These are phyloP conservation scores for Vararia minispora DNA, from an alignment of 768 basidiomycete genomes.

Conservation along the genomic window DNA sequence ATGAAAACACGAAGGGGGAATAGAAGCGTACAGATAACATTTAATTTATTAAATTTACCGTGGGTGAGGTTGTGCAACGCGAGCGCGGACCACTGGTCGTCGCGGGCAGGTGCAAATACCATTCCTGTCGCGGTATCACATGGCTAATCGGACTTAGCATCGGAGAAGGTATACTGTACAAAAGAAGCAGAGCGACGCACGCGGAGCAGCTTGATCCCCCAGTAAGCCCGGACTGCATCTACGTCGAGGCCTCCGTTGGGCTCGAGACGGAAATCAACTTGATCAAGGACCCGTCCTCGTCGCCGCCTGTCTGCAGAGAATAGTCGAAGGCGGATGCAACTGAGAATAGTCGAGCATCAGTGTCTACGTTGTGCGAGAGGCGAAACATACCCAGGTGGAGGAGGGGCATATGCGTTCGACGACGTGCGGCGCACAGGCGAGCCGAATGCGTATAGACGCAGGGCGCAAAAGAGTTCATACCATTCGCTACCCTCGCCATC, in stretches of 20 bases:
- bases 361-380: background rate
- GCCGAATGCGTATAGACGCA: constrained; percentile 10
- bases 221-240: constrained; percentile 8
- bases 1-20: too few species aligned
- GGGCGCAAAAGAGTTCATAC: constrained; percentile 9
- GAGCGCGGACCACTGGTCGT: too few species aligned
- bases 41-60: too few species aligned
- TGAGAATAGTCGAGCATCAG: background rate
- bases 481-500: too few species aligned
- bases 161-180: too few species aligned
- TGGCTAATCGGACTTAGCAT: too few species aligned
- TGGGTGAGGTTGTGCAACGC: too few species aligned
- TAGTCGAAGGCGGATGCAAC: constrained; percentile 11
- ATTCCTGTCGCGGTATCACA: too few species aligned
- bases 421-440: constrained; percentile 10
- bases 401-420: background rate
- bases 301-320: constrained; percentile 3
- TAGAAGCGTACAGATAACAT: too few species aligned
- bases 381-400: constrained; percentile 8
- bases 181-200: too few species aligned
- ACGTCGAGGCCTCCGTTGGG: constrained; percentile 10
- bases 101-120: too few species aligned
- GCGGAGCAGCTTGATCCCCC: constrained; percentile 5
- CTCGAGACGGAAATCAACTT: constrained; percentile 10
- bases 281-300: constrained; percentile 2